Base-by-base conservation (phyloP, 1,284 basidiomycete genomes). In the Trametes polyzona region DNA sequence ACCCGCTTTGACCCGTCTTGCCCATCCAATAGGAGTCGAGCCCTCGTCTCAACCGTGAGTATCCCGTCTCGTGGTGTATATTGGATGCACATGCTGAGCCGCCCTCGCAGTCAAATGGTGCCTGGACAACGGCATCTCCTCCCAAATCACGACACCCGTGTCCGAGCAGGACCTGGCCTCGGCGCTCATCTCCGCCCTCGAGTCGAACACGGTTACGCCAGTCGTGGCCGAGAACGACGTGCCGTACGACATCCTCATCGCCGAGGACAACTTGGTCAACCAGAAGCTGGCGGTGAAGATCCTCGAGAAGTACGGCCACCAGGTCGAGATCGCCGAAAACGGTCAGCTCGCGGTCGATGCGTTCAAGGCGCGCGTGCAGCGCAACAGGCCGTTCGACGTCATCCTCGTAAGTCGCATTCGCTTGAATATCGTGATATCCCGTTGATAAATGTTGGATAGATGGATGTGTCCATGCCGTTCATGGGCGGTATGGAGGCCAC, bases 401-500 rank as follows among this genome's bases (percentile, higher is more conserved):
- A 92, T 96, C 64, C 80, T 95, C 29, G 92, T 93, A 62, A 66
- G 87, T 81, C n/a, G 14, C 21, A 26, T 17, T 3, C 40, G 6
- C 1, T 23, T 17, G 36, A 36, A 47, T 30, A 43, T 23, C 42
- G 49, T 36, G 26, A 3, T 27, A 33, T 26, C 19, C 23, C 9
- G 19, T 12, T 32, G 50, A 41, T 19, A 16, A 47, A 24, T 29
- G 19, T 47, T 58, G 49, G 3, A 16, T 14, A 65, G 86, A 98
- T 99, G 97, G 96, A 99, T 69, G 93, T 98, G 17, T 96, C 93
- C 4, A 97, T 97, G 95, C 95, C 95, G 12, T 90, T 96, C 76
- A 96, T 96, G 95, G 92, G 93, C 62, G 93, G 92, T 64, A 93
- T 93, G 87, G 91, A 95, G 69, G 92, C 93, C 1, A 95, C 93